A percentile compares a stretch with the other conserved stretches of the same genome.
These are phyloP conservation scores for Phytopythium litorale DNA, from an alignment of 352 stramenopile species.

Conservation along the genomic window DNA sequence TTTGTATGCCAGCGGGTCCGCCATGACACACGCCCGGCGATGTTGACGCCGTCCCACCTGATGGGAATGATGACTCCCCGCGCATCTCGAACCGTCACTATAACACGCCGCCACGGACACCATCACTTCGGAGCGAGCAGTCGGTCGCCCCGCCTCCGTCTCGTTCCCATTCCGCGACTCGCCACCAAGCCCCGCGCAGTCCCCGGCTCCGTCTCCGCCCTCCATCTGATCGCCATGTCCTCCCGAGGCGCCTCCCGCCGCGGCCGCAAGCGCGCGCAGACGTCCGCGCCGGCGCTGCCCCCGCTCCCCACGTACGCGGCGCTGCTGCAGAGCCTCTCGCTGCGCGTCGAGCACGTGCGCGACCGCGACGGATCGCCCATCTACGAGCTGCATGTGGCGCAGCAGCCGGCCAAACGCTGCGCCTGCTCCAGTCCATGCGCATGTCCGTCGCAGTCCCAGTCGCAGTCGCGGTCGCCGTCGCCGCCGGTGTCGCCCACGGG, in stretches of 20 bases:
- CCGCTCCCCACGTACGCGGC: slow-evolving; percentile 22
- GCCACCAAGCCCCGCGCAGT: neutral
- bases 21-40: neutral
- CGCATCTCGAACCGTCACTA: neutral
- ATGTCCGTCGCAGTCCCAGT: neutral
- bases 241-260: slow-evolving; percentile 9
- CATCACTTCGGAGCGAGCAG: too few species aligned
- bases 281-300: neutral
- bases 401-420: neutral
- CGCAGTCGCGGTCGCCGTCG: too few species aligned
- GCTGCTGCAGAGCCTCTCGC: slow-evolving; percentile 19
- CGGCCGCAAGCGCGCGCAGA: slow-evolving; percentile 15
- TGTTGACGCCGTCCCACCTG: neutral
- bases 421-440: neutral
- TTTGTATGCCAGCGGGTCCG: neutral
- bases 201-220: neutral
- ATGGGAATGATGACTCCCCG: neutral
- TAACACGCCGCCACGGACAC: neutral
- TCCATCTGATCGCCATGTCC: neutral
- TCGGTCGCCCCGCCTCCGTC: neutral
- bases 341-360: slow-evolving; percentile 12
- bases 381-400: slow-evolving; percentile 19
- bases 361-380: slow-evolving; percentile 8
- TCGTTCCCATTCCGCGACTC: slow-evolving; percentile 1
- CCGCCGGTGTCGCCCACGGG: neutral